A percentile compares a stretch with the other conserved stretches of the same genome.
phyloP scores from a whole-genome alignment of 2,329 filamentous ascomycete species.

The Scedosporium aurantiacum region DNA sequence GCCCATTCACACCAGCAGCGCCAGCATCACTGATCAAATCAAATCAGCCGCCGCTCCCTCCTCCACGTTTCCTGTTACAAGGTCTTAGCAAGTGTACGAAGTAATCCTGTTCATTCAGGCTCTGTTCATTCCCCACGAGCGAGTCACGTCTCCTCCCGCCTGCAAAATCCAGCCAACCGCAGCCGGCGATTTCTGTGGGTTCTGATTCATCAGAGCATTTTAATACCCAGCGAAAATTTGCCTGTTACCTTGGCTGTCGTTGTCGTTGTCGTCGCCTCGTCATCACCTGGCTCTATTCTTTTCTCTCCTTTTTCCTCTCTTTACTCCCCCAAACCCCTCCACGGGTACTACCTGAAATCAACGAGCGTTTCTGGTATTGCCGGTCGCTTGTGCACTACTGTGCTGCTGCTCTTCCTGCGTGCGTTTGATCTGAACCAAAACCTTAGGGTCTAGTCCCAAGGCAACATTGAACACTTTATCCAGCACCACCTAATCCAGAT shows the following conservation, averaged over 20 bases:
- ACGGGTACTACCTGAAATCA: not conserved
- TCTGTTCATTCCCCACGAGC: not conserved
- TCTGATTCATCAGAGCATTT: not conserved
- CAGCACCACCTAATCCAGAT: not conserved
- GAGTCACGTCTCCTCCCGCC: too few species aligned
- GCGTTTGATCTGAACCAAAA: not conserved
- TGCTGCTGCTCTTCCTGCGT: not conserved
- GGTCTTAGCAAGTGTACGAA: too few species aligned
- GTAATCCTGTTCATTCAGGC: too few species aligned
- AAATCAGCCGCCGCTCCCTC: not conserved
- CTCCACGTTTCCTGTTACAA: too few species aligned
- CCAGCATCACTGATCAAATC: not conserved
- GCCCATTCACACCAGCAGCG: too few species aligned
- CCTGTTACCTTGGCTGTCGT: not conserved
- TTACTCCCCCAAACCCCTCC: not conserved
- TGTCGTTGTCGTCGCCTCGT: not conserved
- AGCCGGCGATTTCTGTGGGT: not conserved
- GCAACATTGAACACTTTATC: not conserved
- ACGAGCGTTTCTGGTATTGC: not conserved
- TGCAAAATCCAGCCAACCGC: not conserved
- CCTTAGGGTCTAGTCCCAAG: not conserved
- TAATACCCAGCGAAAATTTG: slow-evolving; percentile 1
- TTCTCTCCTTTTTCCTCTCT: not conserved
- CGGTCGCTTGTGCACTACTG: too few species aligned
- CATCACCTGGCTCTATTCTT: not conserved